These are phyloP conservation scores for Leishmania gerbilli DNA, from an alignment of 208 protist species.

Conservation along the genomic window DNA sequence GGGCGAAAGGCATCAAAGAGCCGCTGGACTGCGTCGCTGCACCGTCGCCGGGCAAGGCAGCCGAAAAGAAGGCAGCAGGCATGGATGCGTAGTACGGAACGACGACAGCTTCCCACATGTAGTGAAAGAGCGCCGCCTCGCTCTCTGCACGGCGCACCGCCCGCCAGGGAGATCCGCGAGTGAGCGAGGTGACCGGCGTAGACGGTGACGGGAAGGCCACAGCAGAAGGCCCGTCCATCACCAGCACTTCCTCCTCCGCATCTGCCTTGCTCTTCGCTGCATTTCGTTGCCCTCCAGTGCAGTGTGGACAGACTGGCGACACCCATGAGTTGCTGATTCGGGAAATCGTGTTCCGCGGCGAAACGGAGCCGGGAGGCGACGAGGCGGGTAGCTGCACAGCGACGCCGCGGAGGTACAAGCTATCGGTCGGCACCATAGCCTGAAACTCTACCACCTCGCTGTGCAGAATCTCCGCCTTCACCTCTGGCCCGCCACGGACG, in stretches of 20 bases:
- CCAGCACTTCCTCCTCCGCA: constrained; percentile 11
- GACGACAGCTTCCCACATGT: constrained; percentile 44
- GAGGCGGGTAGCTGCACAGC: background rate
- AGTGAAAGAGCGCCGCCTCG: constrained; percentile 39
- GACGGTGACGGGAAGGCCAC: background rate
- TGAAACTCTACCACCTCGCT: constrained; percentile 77
- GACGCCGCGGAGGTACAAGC: constrained; percentile 47
- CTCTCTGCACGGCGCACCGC: constrained; percentile 10
- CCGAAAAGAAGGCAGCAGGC: background rate
- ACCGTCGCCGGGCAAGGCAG: background rate
- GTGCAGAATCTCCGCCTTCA: constrained; percentile 63
- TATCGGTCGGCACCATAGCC: constrained; percentile 39
- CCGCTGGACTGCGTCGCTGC: background rate
- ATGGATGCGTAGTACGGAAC: constrained; percentile 41
- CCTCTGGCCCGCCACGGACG: constrained; percentile 41
- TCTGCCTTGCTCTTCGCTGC: too few species aligned
- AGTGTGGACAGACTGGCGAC: background rate
- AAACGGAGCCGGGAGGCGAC: background rate
- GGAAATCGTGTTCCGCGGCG: background rate
- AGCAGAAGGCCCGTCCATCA: constrained; percentile 14
- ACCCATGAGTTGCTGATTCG: background rate
- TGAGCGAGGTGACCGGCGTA: background rate
- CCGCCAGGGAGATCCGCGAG: background rate
- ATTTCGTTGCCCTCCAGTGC: background rate
- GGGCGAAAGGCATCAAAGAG: constrained; percentile 1